A percentile compares a stretch with the other conserved stretches of the same genome.
These are phyloP conservation scores for Calcarisporium arbuscula DNA, from an alignment of 2,329 filamentous ascomycete species.

Conservation along the genomic window DNA sequence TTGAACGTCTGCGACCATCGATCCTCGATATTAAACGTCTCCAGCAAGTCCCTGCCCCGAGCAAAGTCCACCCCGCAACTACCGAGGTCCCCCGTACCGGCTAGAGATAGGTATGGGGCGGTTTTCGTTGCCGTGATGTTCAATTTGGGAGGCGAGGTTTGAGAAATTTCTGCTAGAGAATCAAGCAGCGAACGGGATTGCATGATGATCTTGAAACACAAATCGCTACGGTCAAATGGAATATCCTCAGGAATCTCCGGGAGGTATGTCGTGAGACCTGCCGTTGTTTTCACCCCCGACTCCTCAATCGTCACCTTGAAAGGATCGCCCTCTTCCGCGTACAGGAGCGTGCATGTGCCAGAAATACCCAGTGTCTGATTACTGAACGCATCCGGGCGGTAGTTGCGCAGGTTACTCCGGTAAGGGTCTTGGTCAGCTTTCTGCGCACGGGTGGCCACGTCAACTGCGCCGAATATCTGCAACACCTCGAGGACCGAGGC, in stretches of 20 bases:
- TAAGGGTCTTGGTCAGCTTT: constrained; percentile 55
- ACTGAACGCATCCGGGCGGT: constrained; percentile 70
- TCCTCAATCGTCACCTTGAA: constrained; percentile 85
- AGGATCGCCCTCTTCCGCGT: constrained; percentile 66
- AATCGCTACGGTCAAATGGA: constrained; percentile 73
- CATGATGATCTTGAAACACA: constrained; percentile 94
- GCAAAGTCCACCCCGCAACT: constrained; percentile 62
- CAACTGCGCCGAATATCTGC: constrained; percentile 89
- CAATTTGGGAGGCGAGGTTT: constrained; percentile 66
- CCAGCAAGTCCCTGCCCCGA: constrained; percentile 59
- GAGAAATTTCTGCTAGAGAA: constrained; percentile 61
- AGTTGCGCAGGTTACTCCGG: constrained; percentile 54
- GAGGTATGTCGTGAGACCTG: constrained; percentile 83
- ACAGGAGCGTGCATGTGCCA: constrained; percentile 79
- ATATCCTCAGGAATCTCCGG: constrained; percentile 72
- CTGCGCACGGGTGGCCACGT: constrained; percentile 51
- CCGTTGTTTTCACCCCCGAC: constrained; percentile 79
- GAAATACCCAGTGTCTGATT: constrained; percentile 76
- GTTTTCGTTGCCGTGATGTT: constrained; percentile 59
- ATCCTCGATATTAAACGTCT: constrained; percentile 62
- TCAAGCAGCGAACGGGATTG: constrained; percentile 67
- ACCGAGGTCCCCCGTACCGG: constrained; percentile 51
- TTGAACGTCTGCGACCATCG: constrained; percentile 70
- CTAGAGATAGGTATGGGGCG: constrained; percentile 69
- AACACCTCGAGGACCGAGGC: constrained; percentile 85